Percentiles rank a stretch among this genome's conserved stretches.
phyloP scores from a whole-genome alignment of 306 rosid genomes.

The Rosa chinensis region DNA sequence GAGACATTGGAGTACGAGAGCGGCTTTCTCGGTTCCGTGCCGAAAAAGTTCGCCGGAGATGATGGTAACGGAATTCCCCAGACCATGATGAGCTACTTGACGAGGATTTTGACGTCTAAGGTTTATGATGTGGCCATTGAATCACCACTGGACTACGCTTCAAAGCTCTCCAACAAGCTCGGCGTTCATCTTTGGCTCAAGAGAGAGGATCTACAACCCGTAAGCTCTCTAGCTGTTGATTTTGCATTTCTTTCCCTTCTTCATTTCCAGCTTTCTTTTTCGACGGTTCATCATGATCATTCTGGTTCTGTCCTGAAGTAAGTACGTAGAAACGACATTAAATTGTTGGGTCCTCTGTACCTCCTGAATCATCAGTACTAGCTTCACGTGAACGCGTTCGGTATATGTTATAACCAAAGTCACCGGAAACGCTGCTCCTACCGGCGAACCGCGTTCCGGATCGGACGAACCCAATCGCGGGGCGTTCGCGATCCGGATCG shows the following conservation, averaged over 20 bases:
- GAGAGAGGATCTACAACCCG: conserved; percentile 91
- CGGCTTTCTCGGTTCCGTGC: conserved; percentile 76
- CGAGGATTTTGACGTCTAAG: conserved; percentile 62
- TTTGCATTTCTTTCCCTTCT: not conserved
- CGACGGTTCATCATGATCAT: too few species aligned
- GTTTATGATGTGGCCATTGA: conserved; percentile 81
- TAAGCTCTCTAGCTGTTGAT: conserved; percentile 26
- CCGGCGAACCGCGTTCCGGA: too few species aligned
- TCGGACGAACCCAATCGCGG: too few species aligned
- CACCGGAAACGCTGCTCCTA: too few species aligned
- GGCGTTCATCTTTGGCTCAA: conserved; percentile 81
- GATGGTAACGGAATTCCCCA: not conserved
- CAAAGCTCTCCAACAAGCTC: conserved; percentile 63
- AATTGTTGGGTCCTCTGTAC: too few species aligned
- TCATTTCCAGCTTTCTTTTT: too few species aligned
- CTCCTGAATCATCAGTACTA: too few species aligned
- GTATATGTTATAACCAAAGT: too few species aligned
- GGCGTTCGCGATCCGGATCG: too few species aligned
- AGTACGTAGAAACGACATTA: too few species aligned
- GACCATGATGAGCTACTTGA: conserved; percentile 56
- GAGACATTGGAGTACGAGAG: conserved; percentile 56
- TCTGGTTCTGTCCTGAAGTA: too few species aligned
- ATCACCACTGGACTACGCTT: conserved; percentile 68
- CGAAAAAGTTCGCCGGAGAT: conserved; percentile 24
- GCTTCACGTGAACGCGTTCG: too few species aligned